phyloP scores from a whole-genome alignment of 2,329 filamentous ascomycete genomes.

The Exophiala oligosperma region DNA sequence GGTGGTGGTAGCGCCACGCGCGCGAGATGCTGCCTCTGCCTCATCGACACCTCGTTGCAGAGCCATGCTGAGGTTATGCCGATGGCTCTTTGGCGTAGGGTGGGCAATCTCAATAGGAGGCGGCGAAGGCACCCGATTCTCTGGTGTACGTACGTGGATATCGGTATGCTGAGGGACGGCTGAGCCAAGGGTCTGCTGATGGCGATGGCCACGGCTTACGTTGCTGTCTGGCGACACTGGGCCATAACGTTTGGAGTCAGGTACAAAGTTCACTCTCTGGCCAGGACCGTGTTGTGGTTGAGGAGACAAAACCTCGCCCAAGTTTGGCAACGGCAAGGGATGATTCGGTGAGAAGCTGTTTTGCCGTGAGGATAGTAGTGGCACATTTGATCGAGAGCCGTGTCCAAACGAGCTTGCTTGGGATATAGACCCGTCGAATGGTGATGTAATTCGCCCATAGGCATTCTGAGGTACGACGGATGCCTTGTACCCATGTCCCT shows the following conservation, averaged over 20 bases:
- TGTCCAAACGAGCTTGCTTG: conserved; percentile 60
- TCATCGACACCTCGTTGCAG: conserved; percentile 84
- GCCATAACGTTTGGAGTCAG: conserved; percentile 6
- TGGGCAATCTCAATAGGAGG: conserved; percentile 56
- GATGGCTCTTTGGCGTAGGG: conserved; percentile 61
- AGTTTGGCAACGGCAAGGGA: conserved; percentile 43
- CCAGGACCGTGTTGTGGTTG: conserved; percentile 47
- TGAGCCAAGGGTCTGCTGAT: conserved; percentile 32
- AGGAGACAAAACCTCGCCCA: conserved; percentile 59
- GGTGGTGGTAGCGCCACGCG: conserved; percentile 30
- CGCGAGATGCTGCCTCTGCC: conserved; percentile 61
- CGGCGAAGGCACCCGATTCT: conserved; percentile 17
- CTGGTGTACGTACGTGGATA: conserved; percentile 19
- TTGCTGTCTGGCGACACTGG: conserved; percentile 10
- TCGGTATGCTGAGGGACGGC: conserved; percentile 16
- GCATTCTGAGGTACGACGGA: conserved; percentile 67
- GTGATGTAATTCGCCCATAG: conserved; percentile 60
- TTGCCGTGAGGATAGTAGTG: conserved; percentile 32
- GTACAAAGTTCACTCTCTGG: background rate
- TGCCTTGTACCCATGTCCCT: conserved; percentile 70
- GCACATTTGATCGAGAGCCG: conserved; percentile 17
- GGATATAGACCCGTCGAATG: conserved; percentile 66
- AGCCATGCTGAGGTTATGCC: conserved; percentile 73
- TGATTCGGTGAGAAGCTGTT: conserved; percentile 60
- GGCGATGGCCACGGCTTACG: conserved; percentile 46